Conservation (phyloP, 345 rosid genomes). For the Zanthoxylum bungeanum region DNA sequence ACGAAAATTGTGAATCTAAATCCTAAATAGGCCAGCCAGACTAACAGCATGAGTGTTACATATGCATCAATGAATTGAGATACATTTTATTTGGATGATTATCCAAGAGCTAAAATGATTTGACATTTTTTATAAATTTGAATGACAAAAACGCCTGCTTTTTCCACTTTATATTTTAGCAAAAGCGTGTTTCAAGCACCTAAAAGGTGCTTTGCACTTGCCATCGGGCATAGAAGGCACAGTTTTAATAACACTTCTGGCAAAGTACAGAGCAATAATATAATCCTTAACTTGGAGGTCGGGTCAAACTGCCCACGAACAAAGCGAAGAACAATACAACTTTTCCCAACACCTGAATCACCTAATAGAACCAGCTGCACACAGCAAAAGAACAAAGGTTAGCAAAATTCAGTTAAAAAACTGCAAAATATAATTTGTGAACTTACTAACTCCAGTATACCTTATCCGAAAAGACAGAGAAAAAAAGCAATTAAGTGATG, state of each 20-base stretch:
- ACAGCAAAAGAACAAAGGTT: slow-evolving; percentile 20
- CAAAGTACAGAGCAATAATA: background rate
- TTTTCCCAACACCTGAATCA: slow-evolving; percentile 98
- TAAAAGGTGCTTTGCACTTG: background rate
- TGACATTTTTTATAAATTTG: background rate
- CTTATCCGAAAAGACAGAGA: background rate
- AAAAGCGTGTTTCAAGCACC: background rate
- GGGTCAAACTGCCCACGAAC: slow-evolving; percentile 99
- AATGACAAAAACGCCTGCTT: background rate
- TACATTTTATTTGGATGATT: background rate
- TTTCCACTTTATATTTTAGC: background rate
- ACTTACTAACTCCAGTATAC: background rate
- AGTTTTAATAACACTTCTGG: background rate
- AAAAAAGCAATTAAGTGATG: background rate
- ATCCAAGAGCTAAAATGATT: background rate
- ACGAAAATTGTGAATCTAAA: background rate
- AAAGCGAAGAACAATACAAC: slow-evolving; percentile 97
- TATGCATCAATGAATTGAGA: background rate
- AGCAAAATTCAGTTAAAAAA: slow-evolving; percentile 1
- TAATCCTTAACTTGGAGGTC: slow-evolving; percentile 68
- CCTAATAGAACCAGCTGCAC: slow-evolving; percentile 87
- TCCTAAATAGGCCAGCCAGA: background rate
- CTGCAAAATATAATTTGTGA: too few species aligned
- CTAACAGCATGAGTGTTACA: background rate
- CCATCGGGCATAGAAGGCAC: background rate